A percentile compares a stretch with the other conserved stretches of the same genome.
phyloP scores from a whole-genome alignment of 192 early-diverging fungal species.

The Backusella mclennaniae region DNA sequence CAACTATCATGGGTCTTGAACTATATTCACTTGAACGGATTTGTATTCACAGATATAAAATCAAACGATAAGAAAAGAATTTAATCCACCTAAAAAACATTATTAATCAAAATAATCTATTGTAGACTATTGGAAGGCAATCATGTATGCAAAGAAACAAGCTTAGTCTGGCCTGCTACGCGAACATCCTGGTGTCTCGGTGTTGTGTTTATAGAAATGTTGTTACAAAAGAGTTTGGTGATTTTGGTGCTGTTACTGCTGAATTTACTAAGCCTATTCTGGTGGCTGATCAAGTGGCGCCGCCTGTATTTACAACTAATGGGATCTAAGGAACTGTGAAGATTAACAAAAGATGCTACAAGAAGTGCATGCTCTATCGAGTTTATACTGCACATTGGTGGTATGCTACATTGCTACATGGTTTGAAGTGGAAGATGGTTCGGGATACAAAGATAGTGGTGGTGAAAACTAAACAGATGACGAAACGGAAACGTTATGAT shows the following conservation, averaged over 20 bases:
- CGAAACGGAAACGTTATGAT: slow-evolving; percentile 26
- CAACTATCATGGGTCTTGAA: slow-evolving; percentile 63
- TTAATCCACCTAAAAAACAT: neutral
- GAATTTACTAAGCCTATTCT: slow-evolving; percentile 59
- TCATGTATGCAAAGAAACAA: neutral
- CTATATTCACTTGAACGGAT: slow-evolving; percentile 62
- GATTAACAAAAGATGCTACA: slow-evolving; percentile 78
- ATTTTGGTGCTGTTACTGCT: slow-evolving; percentile 49
- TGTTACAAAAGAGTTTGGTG: slow-evolving; percentile 50
- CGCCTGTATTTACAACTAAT: slow-evolving; percentile 5
- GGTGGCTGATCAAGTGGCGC: neutral
- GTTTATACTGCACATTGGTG: slow-evolving; percentile 86
- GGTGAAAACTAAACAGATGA: slow-evolving; percentile 35
- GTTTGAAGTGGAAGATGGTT: slow-evolving; percentile 67
- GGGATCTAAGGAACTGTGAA: slow-evolving; percentile 71
- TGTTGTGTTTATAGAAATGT: slow-evolving; percentile 67
- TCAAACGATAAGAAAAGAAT: slow-evolving; percentile 33
- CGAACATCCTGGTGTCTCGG: slow-evolving; percentile 63
- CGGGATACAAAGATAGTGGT: slow-evolving; percentile 33
- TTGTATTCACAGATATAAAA: slow-evolving; percentile 59
- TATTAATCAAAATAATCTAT: neutral
- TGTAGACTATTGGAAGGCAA: slow-evolving; percentile 20
- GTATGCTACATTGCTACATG: slow-evolving; percentile 86
- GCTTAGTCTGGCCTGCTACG: slow-evolving; percentile 46
- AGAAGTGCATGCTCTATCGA: slow-evolving; percentile 87